These are phyloP conservation scores for Septoria petroselini DNA, from an alignment of 2,329 filamentous ascomycete genomes.

Conservation along the genomic window DNA sequence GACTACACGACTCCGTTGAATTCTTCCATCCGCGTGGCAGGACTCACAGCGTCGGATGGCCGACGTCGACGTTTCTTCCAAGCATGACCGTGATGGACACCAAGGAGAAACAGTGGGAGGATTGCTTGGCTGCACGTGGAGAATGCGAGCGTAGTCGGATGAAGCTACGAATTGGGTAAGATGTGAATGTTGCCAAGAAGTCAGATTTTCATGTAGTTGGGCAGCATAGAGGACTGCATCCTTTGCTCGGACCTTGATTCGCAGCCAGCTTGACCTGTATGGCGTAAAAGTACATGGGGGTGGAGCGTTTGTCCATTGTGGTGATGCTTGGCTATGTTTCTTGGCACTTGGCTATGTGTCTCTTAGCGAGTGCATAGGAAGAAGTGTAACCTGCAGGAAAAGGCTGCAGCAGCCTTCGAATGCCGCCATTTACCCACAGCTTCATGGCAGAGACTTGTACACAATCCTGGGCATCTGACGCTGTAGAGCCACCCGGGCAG, in stretches of 20 bases:
- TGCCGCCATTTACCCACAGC: no score
- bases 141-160: slow-evolving; percentile 11
- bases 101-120: slow-evolving; percentile 7
- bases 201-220: slow-evolving; percentile 1
- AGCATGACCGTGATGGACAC: slow-evolving; percentile 14
- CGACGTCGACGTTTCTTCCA: slow-evolving; percentile 2
- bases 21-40: neutral
- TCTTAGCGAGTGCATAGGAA: neutral
- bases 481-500: no score
- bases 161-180: slow-evolving; percentile 12
- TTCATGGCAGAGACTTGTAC: no score
- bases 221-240: neutral
- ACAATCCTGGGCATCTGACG: no score
- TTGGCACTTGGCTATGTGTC: neutral
- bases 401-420: no score
- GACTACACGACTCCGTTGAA: slow-evolving; percentile 1
- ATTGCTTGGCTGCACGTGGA: slow-evolving; percentile 15
- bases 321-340: slow-evolving; percentile 11
- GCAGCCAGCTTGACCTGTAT: neutral
- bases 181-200: slow-evolving; percentile 12
- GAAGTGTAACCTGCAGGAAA: neutral
- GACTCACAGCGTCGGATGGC: neutral
- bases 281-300: slow-evolving; percentile 1
- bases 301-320: slow-evolving; percentile 7
- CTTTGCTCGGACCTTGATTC: neutral